Conservation (phyloP, 2,329 filamentous ascomycete species). For the Talaromyces sp. region DNA sequence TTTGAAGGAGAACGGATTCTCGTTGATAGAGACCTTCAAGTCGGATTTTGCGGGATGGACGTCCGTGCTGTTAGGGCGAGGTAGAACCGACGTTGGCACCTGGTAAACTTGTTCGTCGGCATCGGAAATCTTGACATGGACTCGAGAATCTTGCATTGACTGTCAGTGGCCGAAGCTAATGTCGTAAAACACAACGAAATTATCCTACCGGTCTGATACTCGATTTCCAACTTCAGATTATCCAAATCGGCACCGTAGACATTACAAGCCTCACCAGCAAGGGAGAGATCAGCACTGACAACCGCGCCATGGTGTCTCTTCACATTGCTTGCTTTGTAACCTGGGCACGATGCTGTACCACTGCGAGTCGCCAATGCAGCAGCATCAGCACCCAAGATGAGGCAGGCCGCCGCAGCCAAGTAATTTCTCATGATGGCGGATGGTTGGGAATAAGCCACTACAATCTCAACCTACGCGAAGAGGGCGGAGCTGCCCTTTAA, state of each 20-base stretch:
- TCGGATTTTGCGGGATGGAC: conserved; percentile 43
- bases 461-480: neutral
- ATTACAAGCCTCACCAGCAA: conserved; percentile 64
- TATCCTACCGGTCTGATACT: conserved; percentile 55
- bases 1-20: conserved; percentile 64
- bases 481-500: neutral
- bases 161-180: neutral
- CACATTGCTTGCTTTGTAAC: conserved; percentile 35
- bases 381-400: conserved; percentile 10
- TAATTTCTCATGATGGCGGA: neutral
- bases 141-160: conserved; percentile 38
- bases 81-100: conserved; percentile 64
- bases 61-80: conserved; percentile 48
- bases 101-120: conserved; percentile 67
- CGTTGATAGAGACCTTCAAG: conserved; percentile 48
- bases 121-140: conserved; percentile 73
- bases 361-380: conserved; percentile 10
- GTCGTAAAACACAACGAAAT: neutral
- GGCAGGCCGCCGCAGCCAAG: conserved; percentile 4
- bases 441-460: no score
- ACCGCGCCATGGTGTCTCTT: conserved; percentile 31
- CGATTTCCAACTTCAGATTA: conserved; percentile 54
- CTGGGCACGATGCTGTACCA: conserved; percentile 25
- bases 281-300: conserved; percentile 55
- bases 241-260: conserved; percentile 55